Percentiles rank a stretch among this genome's conserved stretches.
These are phyloP conservation scores for Hypoxylon sp. DNA, from an alignment of 2,329 filamentous ascomycete genomes.

Conservation along the genomic window DNA sequence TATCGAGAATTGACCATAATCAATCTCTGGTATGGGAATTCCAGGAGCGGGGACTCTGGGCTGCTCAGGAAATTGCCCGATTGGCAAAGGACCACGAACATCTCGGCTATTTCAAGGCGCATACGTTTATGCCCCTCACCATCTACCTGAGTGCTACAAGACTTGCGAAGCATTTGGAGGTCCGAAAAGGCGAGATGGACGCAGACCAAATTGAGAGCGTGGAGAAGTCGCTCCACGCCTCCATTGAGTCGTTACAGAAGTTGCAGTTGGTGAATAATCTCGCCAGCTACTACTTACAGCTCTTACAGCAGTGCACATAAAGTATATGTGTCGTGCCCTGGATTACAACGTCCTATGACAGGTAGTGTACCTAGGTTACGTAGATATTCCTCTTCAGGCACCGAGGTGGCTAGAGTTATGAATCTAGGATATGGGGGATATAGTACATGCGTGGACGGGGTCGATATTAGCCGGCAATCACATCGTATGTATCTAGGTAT, in stretches of 20 bases:
- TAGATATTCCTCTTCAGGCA: not conserved
- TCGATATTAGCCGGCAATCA: not conserved
- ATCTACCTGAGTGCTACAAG: constrained; percentile 39
- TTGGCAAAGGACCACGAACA: constrained; percentile 41
- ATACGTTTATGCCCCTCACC: constrained; percentile 42
- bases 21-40: constrained; percentile 39
- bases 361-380: not conserved
- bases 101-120: constrained; percentile 41
- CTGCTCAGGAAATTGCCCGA: constrained; percentile 39
- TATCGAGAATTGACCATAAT: constrained; percentile 33
- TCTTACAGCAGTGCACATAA: constrained; percentile 14
- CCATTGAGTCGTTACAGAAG: constrained; percentile 39
- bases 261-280: constrained; percentile 41
- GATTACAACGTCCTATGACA: not conserved
- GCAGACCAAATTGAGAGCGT: constrained; percentile 24
- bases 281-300: constrained; percentile 40
- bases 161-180: constrained; percentile 34
- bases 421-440: not conserved
- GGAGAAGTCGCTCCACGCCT: constrained; percentile 29
- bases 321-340: not conserved
- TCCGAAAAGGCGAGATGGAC: constrained; percentile 36
- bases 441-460: not conserved
- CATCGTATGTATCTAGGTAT: not conserved
- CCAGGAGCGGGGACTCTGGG: constrained; percentile 39
- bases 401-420: not conserved